phyloP scores from a whole-genome alignment of 768 basidiomycete species.

The Daedaleopsis nitida region DNA sequence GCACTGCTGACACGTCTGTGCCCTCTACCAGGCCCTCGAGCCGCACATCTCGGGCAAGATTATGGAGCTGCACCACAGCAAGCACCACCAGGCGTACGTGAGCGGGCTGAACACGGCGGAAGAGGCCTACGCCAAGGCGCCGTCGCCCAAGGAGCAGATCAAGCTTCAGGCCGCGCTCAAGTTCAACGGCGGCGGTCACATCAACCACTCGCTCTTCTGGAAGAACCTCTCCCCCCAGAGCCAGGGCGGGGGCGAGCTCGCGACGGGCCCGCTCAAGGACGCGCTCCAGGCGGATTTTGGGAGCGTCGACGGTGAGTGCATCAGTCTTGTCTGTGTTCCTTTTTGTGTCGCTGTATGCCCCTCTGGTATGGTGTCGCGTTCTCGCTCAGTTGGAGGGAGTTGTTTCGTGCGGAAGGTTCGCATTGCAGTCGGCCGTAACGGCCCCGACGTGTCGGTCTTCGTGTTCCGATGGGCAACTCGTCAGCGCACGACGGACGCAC shows the following conservation, averaged over 20 bases:
- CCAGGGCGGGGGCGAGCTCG: constrained; percentile 64
- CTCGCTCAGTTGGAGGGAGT: no score
- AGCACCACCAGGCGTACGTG: constrained; percentile 93
- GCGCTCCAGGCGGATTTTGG: constrained; percentile 85
- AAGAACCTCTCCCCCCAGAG: constrained; percentile 85
- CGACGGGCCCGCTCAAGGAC: constrained; percentile 68
- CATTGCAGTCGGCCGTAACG: no score
- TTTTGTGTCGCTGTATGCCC: neutral
- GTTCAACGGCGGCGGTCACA: constrained; percentile 98
- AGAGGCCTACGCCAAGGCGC: constrained; percentile 68
- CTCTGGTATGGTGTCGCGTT: no score
- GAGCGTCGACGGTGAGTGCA: constrained; percentile 59
- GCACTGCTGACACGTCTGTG: neutral
- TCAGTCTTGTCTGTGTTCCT: neutral
- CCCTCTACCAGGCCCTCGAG: constrained; percentile 64
- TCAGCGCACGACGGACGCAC: no score
- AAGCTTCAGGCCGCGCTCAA: constrained; percentile 89
- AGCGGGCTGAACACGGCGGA: constrained; percentile 94
- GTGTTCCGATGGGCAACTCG: no score
- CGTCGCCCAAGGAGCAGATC: constrained; percentile 74
- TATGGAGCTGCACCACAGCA: constrained; percentile 91
- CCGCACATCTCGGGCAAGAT: constrained; percentile 90
- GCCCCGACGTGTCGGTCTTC: no score
- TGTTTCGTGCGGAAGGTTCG: no score
- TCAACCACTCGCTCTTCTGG: constrained; percentile 98